Evolutionary conservation across 306 rosid genomes (phyloP).

Genomic region (Canavalia gladiata): DNA sequence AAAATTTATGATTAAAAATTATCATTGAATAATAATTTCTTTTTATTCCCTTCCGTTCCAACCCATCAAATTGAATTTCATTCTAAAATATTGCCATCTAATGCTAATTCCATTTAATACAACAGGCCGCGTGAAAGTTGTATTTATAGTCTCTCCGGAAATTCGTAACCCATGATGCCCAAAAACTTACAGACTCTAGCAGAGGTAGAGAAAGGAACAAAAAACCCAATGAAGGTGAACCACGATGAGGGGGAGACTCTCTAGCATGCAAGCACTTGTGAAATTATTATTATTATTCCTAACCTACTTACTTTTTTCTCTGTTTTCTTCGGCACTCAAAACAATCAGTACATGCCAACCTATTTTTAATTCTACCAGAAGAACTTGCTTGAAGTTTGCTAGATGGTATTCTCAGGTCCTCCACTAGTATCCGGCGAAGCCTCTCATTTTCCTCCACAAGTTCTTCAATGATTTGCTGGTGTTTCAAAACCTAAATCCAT

Average conservation of each 20-base stretch:
- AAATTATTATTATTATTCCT: conserved; percentile 17
- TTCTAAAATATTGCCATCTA: not conserved
- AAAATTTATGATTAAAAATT: too few relatives aligned
- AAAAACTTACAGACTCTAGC: not conserved
- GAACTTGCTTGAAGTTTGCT: conserved; percentile 69
- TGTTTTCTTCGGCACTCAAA: conserved; percentile 89
- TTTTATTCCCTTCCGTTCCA: not conserved
- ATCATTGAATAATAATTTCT: not conserved
- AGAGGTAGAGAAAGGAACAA: not conserved
- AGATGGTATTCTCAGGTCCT: conserved; percentile 83
- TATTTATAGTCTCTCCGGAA: not conserved
- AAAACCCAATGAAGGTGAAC: conserved; percentile 22
- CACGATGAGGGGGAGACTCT: conserved; percentile 21
- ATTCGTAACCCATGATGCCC: conserved; percentile 13
- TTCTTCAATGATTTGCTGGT: conserved; percentile 89
- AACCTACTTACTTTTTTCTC: conserved; percentile 59
- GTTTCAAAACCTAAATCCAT: conserved; percentile 76
- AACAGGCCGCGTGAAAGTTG: not conserved
- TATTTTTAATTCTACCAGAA: conserved; percentile 62
- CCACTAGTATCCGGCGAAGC: conserved; percentile 81
- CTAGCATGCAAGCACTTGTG: conserved; percentile 36
- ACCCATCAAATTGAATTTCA: too few relatives aligned
- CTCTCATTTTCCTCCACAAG: conserved; percentile 85
- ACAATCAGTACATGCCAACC: conserved; percentile 69
- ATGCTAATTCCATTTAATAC: conserved; percentile 9